phyloP scores from a whole-genome alignment of 1,284 basidiomycete species.

The Ustilago esculenta region DNA sequence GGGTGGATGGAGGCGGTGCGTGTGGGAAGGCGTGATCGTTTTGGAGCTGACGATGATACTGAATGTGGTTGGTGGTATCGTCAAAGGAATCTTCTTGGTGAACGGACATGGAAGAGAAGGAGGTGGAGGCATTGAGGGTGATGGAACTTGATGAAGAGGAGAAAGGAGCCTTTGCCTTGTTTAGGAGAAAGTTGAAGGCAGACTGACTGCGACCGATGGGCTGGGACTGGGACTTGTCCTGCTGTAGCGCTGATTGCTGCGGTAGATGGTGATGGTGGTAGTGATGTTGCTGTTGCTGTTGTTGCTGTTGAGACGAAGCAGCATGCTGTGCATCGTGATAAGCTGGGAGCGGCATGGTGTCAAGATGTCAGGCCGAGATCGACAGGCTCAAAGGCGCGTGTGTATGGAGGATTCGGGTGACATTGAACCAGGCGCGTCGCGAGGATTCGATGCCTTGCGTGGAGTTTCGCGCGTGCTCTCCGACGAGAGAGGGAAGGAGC shows the following conservation, averaged over 20 bases:
- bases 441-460: too few species aligned
- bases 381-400: too few species aligned
- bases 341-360: constrained; percentile 27
- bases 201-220: constrained; percentile 57
- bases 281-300: constrained; percentile 7
- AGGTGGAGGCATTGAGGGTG: constrained; percentile 45
- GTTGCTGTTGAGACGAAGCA: constrained; percentile 15
- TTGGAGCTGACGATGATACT: constrained; percentile 46
- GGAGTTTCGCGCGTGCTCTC: too few species aligned
- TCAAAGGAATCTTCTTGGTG: constrained; percentile 41
- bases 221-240: constrained; percentile 20
- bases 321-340: constrained; percentile 18
- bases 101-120: constrained; percentile 40
- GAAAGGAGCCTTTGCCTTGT: constrained; percentile 60
- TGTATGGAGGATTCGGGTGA: too few species aligned
- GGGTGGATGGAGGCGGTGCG: constrained; percentile 14
- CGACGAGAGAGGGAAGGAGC: not conserved
- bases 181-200: constrained; percentile 60
- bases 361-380: too few species aligned
- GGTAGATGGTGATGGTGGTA: constrained; percentile 2
- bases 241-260: constrained; percentile 11
- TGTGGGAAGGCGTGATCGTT: constrained; percentile 32
- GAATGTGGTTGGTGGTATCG: constrained; percentile 40
- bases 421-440: too few species aligned
- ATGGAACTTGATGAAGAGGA: constrained; percentile 46